These are phyloP conservation scores for Plantago major DNA, from an alignment of 257 asterid species.

Conservation along the genomic window DNA sequence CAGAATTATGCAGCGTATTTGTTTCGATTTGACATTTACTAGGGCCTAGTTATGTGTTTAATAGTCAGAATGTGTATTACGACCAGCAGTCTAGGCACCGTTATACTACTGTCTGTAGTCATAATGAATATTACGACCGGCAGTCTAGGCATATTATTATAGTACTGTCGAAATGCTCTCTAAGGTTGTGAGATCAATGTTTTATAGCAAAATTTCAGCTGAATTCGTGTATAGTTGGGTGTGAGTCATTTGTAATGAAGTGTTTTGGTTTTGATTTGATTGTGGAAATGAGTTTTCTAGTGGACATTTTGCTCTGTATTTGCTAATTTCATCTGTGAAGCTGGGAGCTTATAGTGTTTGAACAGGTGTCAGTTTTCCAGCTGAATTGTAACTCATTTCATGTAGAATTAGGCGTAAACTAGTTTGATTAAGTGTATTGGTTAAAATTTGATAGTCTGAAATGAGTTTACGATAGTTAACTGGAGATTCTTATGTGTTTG, in stretches of 20 bases:
- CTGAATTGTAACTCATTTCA: neutral
- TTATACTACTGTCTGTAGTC: too few relatives aligned
- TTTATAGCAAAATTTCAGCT: too few relatives aligned
- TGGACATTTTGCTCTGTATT: constrained; percentile 12
- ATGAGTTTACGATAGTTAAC: too few relatives aligned
- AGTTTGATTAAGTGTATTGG: constrained; percentile 4
- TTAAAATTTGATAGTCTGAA: neutral
- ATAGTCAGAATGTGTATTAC: constrained; percentile 52
- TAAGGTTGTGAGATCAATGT: too few relatives aligned
- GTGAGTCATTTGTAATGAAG: neutral
- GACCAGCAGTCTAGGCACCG: constrained; percentile 82
- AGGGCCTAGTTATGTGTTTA: too few relatives aligned
- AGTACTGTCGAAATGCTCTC: too few relatives aligned
- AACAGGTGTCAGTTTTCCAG: neutral
- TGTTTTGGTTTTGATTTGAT: neutral
- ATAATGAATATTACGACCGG: too few relatives aligned
- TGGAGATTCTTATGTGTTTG: neutral
- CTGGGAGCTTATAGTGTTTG: neutral
- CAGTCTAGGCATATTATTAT: too few relatives aligned
- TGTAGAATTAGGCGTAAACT: too few relatives aligned
- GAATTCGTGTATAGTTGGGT: neutral
- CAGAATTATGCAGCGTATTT: neutral
- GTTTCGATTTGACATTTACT: neutral
- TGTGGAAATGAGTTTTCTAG: too few relatives aligned
- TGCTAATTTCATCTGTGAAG: neutral